A percentile compares a stretch with the other conserved stretches of the same genome.
phyloP scores from a whole-genome alignment of 768 basidiomycete genomes.

The Tricholoma hemisulphureum region DNA sequence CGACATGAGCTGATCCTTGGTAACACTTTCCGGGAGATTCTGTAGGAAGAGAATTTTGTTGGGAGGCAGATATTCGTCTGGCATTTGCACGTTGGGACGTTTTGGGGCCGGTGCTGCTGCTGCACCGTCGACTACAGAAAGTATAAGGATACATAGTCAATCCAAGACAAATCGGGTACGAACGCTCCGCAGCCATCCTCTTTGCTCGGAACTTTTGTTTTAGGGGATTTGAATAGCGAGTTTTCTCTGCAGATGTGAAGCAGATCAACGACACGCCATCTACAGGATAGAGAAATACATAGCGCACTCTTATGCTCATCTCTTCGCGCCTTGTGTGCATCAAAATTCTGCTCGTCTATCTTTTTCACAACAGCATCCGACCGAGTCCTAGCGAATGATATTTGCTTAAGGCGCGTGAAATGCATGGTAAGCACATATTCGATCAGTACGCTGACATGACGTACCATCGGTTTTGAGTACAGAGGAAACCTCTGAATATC shows the following conservation, averaged over 20 bases:
- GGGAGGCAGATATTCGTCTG: slow-evolving; percentile 98
- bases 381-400: slow-evolving; percentile 85
- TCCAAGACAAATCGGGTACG: slow-evolving; percentile 17
- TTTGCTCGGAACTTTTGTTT: slow-evolving; percentile 84
- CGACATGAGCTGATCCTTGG: slow-evolving; percentile 86
- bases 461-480: slow-evolving; percentile 95
- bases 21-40: slow-evolving; percentile 90
- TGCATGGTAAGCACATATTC: background rate
- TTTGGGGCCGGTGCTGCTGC: slow-evolving; percentile 64
- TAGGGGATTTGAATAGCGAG: slow-evolving; percentile 86
- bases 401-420: slow-evolving; percentile 63
- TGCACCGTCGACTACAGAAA: slow-evolving; percentile 61
- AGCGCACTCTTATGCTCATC: slow-evolving; percentile 81
- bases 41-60: slow-evolving; percentile 99
- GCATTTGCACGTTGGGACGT: slow-evolving; percentile 91
- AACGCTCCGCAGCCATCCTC: slow-evolving; percentile 78
- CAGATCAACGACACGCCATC: slow-evolving; percentile 6
- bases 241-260: slow-evolving; percentile 50
- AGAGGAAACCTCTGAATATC: slow-evolving; percentile 94
- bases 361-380: slow-evolving; percentile 89
- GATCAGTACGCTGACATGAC: slow-evolving; percentile 19
- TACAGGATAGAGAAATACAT: slow-evolving; percentile 3
- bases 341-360: slow-evolving; percentile 63
- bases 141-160: slow-evolving; percentile 7
- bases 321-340: slow-evolving; percentile 71